Base-by-base conservation (phyloP, 179 eudicot species). In the Sideroxylon spinosum region DNA sequence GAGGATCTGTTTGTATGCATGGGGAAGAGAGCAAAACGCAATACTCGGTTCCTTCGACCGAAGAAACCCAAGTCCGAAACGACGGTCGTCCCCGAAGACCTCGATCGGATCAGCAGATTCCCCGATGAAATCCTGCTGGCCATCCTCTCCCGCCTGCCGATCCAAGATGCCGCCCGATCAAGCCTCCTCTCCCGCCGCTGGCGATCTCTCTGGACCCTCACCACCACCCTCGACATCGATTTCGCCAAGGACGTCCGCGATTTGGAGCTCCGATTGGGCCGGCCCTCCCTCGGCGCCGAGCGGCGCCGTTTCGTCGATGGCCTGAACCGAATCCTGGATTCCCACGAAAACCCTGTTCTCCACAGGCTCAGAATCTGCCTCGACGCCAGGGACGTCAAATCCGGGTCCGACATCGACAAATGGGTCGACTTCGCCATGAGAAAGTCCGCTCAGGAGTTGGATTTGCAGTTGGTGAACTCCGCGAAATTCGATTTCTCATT, bases 171-270 rank as follows among this genome's bases (percentile, higher is more conserved):
- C 49, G 60, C 59, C 7, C 61, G 48, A 64, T 64, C 78, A 25
- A 50, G 48, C 60, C 14, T 50, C 50, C 49, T 76, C 7, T 66
- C 79, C 7, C 61, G 19, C 13, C 19, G 73, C 0, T 76, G 79
- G 79, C 29, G 13, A 28, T 3, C 8, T 49, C 60, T 76, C 71
- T 76, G 79, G 72, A 52, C 71, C 19, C 52, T 23, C 50, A 28
- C 25, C 49, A 20, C 59, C 3, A 52, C 23, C 19, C 6, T 76
- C 0, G 79, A 76, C 48, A 65, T 76, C 20, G 28, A n/a, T 10
- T 76, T 12, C 46, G 6, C 13, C 6, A 7, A 7, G 9, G 16
- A 12, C 22, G 14, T 7, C 23, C 53, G 11, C 48, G 53, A 9
- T 17, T 6, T 68, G 52, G 20, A 37, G 23, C 20, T 4, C 3